phyloP scores from a whole-genome alignment of 1,284 basidiomycete species.

The Meira nashicola region DNA sequence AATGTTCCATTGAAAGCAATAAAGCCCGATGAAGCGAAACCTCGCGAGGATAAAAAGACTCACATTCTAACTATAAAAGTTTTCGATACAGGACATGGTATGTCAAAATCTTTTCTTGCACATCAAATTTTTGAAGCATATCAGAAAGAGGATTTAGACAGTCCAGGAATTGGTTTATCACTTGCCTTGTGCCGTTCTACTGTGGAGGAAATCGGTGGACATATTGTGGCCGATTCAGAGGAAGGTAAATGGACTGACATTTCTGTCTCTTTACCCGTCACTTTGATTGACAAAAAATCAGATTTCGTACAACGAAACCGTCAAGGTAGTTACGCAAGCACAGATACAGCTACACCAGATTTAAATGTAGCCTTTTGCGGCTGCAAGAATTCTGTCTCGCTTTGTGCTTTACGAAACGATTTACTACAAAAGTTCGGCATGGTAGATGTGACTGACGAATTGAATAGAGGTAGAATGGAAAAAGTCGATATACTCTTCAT shows the following conservation, averaged over 20 bases:
- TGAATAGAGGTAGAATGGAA: too few relatives aligned
- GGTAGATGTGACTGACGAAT: too few relatives aligned
- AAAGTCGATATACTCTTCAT: too few relatives aligned
- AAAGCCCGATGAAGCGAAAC: neutral
- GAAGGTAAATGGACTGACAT: constrained; percentile 9
- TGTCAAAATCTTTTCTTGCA: constrained; percentile 6
- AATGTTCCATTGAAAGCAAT: too few relatives aligned
- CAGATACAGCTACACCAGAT: too few relatives aligned
- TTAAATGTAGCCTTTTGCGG: too few relatives aligned
- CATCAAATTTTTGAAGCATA: constrained; percentile 7
- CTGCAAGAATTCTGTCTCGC: too few relatives aligned
- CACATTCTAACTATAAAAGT: neutral
- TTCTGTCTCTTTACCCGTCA: constrained; percentile 8
- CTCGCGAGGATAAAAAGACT: neutral
- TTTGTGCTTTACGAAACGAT: too few relatives aligned
- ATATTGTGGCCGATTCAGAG: constrained; percentile 6
- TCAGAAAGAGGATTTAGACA: constrained; percentile 7
- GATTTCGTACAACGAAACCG: too few relatives aligned
- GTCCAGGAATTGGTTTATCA: constrained; percentile 6
- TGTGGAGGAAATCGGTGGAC: constrained; percentile 6
- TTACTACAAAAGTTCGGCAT: too few relatives aligned
- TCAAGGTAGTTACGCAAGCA: too few relatives aligned
- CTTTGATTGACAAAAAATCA: too few relatives aligned
- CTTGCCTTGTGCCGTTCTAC: constrained; percentile 6
- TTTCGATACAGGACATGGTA: constrained; percentile 10